phyloP scores from a whole-genome alignment of 2,329 filamentous ascomycete genomes.

The Fusarium euwallaceae region DNA sequence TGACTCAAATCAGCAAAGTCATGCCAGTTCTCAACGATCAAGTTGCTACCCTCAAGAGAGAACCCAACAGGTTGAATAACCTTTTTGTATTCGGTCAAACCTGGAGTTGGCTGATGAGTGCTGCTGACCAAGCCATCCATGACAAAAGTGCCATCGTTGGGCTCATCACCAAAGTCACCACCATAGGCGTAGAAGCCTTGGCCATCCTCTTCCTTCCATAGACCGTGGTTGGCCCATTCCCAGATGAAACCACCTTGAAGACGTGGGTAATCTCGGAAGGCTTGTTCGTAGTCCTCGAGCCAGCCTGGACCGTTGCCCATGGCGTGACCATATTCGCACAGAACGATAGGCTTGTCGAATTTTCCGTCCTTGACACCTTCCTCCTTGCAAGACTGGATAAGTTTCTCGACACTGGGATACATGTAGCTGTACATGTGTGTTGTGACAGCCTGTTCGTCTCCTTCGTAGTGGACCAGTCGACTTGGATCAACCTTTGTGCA shows the following conservation, averaged over 20 bases:
- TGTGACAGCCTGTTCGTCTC: slow-evolving; percentile 69
- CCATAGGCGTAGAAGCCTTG: slow-evolving; percentile 68
- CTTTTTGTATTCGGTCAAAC: slow-evolving; percentile 69
- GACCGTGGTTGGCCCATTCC: slow-evolving; percentile 75
- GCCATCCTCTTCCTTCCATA: slow-evolving; percentile 65
- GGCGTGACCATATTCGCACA: slow-evolving; percentile 71
- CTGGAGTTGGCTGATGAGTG: slow-evolving; percentile 68
- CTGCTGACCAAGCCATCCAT: slow-evolving; percentile 71
- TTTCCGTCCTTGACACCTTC: slow-evolving; percentile 60
- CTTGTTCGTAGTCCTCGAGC: slow-evolving; percentile 75
- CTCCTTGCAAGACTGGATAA: slow-evolving; percentile 60
- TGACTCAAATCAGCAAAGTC: slow-evolving; percentile 62
- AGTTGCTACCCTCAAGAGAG: slow-evolving; percentile 50
- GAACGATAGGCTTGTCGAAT: slow-evolving; percentile 69
- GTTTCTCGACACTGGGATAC: slow-evolving; percentile 69
- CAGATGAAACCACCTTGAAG: slow-evolving; percentile 77
- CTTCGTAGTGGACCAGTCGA: slow-evolving; percentile 76
- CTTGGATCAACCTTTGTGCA: slow-evolving; percentile 69
- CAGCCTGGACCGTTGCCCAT: slow-evolving; percentile 83
- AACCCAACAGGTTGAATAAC: slow-evolving; percentile 67
- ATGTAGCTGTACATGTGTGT: slow-evolving; percentile 78
- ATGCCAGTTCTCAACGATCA: slow-evolving; percentile 63
- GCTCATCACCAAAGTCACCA: slow-evolving; percentile 72
- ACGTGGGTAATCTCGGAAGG: slow-evolving; percentile 70
- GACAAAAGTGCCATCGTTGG: slow-evolving; percentile 72